Base-by-base conservation (phyloP, 305 asterid genomes). In the Solanum hybrid region DNA sequence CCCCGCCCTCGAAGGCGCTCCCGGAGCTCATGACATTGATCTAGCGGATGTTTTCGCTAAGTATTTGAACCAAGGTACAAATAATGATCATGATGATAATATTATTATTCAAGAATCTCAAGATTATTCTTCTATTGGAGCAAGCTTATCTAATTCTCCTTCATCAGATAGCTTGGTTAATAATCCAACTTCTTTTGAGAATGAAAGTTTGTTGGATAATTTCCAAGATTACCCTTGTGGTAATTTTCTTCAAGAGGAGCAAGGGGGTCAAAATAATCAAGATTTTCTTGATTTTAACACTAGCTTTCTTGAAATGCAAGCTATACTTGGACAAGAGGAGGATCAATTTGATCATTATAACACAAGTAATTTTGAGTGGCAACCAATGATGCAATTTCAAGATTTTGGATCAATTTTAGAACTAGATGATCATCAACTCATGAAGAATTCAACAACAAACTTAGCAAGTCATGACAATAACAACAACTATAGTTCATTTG, bases 11-110 rank as follows among this genome's bases (percentile, higher is more conserved):
- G 68, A 51, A 32, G 70, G 70, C 24, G 37, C 51, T 38, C 70
- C 65, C 89, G 92, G 94, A 37, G 68, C 90, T 31, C 77, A 70
- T 24, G 91, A 92, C 24, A 95, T 96, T 88, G 98, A 93, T 87
- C 86, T 96, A 68, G 98, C 97, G 0, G 98, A 95, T 7, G 98
- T 96, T 24, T 96, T 94, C 38, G 96, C 98, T 0, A 94, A 92
- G 78, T 96, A 92, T 87, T 92, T 94, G 93, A 93, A 90, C 79
- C 96, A 89, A 51, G 93, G 93, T 68, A 91, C 86, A 61, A 92
- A 72, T n/a, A 87, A 36, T 11, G 84, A 90, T 17, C 80, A 17
- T 73, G 41, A 13, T 75, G 76, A 93, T 41, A 41, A 85, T 84
- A 29, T 79, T 85, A 32, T 57, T 57, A 39, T 85, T 85, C 88